Evolutionary conservation across 345 rosid genomes (phyloP), one percentile per base, ranked within the genome.

Genomic region (Garcia nutans): DNA sequence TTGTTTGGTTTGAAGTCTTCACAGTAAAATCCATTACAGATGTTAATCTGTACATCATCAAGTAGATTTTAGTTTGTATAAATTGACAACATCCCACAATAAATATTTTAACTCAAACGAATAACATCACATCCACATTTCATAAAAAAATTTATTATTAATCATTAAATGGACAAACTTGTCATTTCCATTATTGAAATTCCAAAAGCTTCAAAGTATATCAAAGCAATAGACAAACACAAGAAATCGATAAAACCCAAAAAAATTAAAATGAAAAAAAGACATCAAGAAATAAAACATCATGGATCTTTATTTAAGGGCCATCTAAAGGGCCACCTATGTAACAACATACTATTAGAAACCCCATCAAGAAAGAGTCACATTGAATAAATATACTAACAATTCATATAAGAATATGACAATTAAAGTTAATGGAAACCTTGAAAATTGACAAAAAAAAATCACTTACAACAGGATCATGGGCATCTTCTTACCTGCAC

Each of bases 401-500:
- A 42, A 33, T 10, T 37, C 6, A 12, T 12, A 31, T 28, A 61
- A 61, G 70, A 70, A 52, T 33, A n/a, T 28, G 73, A 58, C 68
- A 47, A 65, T 31, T 28, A 22, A 22, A 52, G 24, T 16, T n/a
- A 60, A 26, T 59, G 23, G 26, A 37, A 41, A 20, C 6, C 13
- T 17, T 9, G 9, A 10, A 64, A 22, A 31, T 45, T 8, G 37
- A 0, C 1, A 28, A 28, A 65, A 28, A 28, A 28, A 31, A 68
- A 47, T 57, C 10, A 65, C 77, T 68, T 52, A 68, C 83, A 58
- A 86, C 76, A 24, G 87, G 87, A 72, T 86, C 85, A 68, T 87
- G 89, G 13, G 87, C 87, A 69, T 86, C 87, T 2, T 86, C 83
- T 82, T 86, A 84, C 80, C 84, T 86, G 86, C 87, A 86, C 89